Base-by-base conservation (phyloP, 495 filamentous ascomycete species). In the Beverwykella pulmonaria region DNA sequence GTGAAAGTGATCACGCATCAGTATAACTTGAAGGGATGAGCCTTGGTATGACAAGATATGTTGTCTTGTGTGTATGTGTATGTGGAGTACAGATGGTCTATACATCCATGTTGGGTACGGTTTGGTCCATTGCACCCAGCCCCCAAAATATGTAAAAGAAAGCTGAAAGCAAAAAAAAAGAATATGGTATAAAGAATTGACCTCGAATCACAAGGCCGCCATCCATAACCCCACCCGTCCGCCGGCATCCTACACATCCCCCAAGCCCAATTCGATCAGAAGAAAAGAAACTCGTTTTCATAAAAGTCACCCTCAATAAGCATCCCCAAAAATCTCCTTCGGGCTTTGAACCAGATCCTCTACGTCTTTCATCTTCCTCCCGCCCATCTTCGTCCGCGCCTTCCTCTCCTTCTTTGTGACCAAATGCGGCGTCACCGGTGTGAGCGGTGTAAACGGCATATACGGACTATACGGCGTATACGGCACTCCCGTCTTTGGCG, bases 391-490 rank as follows among this genome's bases (percentile, higher is more conserved):
- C 80, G 80, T 84, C 82, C 82, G 84, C 61, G 80, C 77, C 81
- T 89, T 92, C 52, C 91, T 77, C 71, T 97, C 90, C 64, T 84
- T 83, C 75, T 84, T 87, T 46, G 92, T 87, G 52, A 92, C 80
- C 57, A 86, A 75, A 49, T 87, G 86, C 0, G 93, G 92, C 29
- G 92, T 95, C 61, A 97, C 86, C 0, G 93, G 93, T 17, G 94
- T 90, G 8, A 95, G 82, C 0, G 93, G 92, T 1, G 89, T 91
- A 73, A 90, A 93, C 0, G 93, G 93, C 83, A 96, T 94, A 73
- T 97, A 97, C 5, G 93, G 90, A 59, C 85, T 88, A 75, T 97
- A 96, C 6, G 93, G 93, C 8, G 85, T 88, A 34, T 83, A 81
- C 0, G 92, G 87, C 44, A 90, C 84, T 5, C 89, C 92, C 0